A percentile compares a stretch with the other conserved stretches of the same genome.
Conservation (phyloP, 495 filamentous ascomycete genomes). For the Tuber microsphaerosporum region DNA sequence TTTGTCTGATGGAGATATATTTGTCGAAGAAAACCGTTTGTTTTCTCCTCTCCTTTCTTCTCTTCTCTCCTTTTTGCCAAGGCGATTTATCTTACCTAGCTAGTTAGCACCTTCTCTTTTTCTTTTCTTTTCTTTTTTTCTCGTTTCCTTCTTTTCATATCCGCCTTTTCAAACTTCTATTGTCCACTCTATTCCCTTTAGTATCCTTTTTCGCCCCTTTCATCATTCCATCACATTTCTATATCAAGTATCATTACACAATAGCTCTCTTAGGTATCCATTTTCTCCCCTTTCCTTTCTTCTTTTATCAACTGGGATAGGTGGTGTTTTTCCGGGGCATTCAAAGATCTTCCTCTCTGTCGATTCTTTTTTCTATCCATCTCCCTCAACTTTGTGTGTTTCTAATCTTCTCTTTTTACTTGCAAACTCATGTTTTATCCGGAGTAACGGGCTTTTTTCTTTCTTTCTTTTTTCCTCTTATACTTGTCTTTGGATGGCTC, state of each 20-base stretch:
- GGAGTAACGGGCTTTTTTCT: not conserved
- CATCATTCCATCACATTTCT: not conserved
- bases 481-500: not conserved
- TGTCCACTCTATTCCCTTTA: not conserved
- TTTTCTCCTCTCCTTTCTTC: not conserved
- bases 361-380: not conserved
- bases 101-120: not conserved
- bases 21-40: not conserved
- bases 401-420: not conserved
- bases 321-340: not conserved
- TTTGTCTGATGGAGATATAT: not conserved
- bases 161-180: not conserved
- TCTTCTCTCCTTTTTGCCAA: not conserved
- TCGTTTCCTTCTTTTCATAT: not conserved
- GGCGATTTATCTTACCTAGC: not conserved
- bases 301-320: not conserved
- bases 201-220: not conserved
- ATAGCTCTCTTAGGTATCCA: not conserved
- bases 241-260: not conserved
- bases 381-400: not conserved
- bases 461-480: not conserved
- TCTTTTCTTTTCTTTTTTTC: not conserved
- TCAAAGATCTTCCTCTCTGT: constrained; percentile 1
- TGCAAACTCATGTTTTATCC: not conserved
- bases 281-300: not conserved